Evolutionary conservation across 129 eudicot species (phyloP).

Genomic region (Cynara cardunculus): DNA sequence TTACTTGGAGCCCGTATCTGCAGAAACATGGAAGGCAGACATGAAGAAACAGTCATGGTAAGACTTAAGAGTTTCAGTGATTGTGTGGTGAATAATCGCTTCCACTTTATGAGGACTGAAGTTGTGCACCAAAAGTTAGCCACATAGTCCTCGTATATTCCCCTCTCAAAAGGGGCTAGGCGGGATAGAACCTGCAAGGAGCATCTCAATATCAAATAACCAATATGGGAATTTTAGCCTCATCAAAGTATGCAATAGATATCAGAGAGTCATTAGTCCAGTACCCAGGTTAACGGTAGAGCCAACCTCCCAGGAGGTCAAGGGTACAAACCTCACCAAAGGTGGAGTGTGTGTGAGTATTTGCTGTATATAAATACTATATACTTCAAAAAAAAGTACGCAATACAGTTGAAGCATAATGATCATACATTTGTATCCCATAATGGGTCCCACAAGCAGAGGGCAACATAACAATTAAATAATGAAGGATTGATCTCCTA

Average conservation of each 20-base stretch:
- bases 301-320: background rate
- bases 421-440: background rate
- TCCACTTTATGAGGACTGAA: slow-evolving; percentile 78
- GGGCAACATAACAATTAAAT: background rate
- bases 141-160: slow-evolving; percentile 92
- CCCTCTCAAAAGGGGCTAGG: slow-evolving; percentile 98
- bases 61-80: slow-evolving; percentile 71
- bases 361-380: background rate
- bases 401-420: background rate
- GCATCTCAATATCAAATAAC: slow-evolving; percentile 21
- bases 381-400: background rate
- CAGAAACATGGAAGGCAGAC: slow-evolving; percentile 79
- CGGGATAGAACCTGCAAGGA: slow-evolving; percentile 80
- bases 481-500: background rate
- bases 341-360: background rate
- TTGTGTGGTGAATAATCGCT: slow-evolving; percentile 60
- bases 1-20: slow-evolving; percentile 64
- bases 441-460: background rate
- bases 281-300: too few relatives aligned
- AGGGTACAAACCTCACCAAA: background rate
- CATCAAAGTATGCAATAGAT: slow-evolving; percentile 1
- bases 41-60: slow-evolving; percentile 60
- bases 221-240: background rate
- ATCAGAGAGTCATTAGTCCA: background rate
- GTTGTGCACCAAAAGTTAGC: slow-evolving; percentile 98